Evolutionary conservation across 208 protist species (phyloP), one percentile per base, ranked within the genome.

Genomic region (Trypanosoma platydactyli): DNA sequence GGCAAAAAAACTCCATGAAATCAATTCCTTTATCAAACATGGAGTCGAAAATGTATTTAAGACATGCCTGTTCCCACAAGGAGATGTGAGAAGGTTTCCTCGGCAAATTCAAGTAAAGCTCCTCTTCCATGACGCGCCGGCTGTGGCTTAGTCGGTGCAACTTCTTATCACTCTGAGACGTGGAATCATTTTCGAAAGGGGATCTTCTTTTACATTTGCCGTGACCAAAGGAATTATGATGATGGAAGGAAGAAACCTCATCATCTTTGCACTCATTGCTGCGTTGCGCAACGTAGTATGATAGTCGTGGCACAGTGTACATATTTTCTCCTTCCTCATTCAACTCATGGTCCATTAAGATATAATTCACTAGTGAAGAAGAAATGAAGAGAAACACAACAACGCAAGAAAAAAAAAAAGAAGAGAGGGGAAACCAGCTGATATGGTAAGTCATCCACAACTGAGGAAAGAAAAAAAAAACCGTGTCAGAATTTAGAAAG

Each of bases 1-100:
- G 1, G 35, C 20, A 62, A 49, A 74, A 61, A 27, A 72, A 58
- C 59, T 78, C 63, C 58, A 49, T 59, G 15, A 54, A 46, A 25
- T 68, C 58, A 63, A 78, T 64, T 25, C 18, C 41, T 3, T 45
- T 42, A 30, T 64, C 65, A 63, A 71, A 78, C 48, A 68, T 66
- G 18, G 22, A 44, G 22, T 24, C 59, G 49, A 78, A 78, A 1
- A 78, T 45, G 42, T 78, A 68, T 33, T 69, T 68, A 18, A 78
- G 16, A 29, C 62, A 68, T n/a, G 59, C 66, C 38, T 78, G 73
- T 49, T 78, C 73, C 66, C 70, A 78, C 25, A 78, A 64, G 12
- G 73, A 59, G 54, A 78, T 74, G 49, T 33, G 41, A 55, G 59
- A 66, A 0, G 71, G 56, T 57, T 46, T 71, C 30, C 56, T 71